Evolutionary conservation across 1,284 basidiomycete genomes (phyloP).

Genomic region (Thecaphora thlaspeos): DNA sequence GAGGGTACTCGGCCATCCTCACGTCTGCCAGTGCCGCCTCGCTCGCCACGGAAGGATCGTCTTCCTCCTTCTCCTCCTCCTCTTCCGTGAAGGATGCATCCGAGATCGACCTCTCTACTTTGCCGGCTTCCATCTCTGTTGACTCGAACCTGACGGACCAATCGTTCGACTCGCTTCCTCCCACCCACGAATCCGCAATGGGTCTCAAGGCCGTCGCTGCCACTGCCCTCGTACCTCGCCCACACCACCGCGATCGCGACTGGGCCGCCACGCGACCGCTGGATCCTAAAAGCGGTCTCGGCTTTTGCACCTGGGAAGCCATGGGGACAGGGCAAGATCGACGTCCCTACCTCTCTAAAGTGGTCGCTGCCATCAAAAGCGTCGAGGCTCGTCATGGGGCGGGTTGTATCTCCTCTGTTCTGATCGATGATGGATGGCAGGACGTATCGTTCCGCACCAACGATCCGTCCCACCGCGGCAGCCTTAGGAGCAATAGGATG

Average conservation of each 20-base stretch:
- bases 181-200: neutral
- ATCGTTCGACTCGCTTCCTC: slow-evolving; percentile 4
- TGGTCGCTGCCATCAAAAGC: slow-evolving; percentile 18
- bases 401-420: slow-evolving; percentile 17
- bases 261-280: slow-evolving; percentile 2
- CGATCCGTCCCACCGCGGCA: slow-evolving; percentile 7
- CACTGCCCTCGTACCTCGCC: slow-evolving; percentile 3
- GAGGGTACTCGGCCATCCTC: neutral
- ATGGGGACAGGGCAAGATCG: slow-evolving; percentile 20
- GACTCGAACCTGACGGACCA: neutral
- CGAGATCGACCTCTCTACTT: too few species aligned
- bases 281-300: slow-evolving; percentile 12
- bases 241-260: too few species aligned
- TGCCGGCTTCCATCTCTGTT: neutral
- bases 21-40: neutral
- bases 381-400: slow-evolving; percentile 13
- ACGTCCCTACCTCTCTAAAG: slow-evolving; percentile 20
- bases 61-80: neutral
- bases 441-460: slow-evolving; percentile 5
- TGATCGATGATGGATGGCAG: slow-evolving; percentile 39
- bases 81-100: neutral
- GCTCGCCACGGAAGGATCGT: neutral
- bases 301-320: slow-evolving; percentile 36
- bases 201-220: slow-evolving; percentile 7
- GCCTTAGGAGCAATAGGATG: slow-evolving; percentile 26